Evolutionary conservation across 805 yeast genomes (phyloP).

Genomic region (Kluyveromyces wickerhamii): DNA sequence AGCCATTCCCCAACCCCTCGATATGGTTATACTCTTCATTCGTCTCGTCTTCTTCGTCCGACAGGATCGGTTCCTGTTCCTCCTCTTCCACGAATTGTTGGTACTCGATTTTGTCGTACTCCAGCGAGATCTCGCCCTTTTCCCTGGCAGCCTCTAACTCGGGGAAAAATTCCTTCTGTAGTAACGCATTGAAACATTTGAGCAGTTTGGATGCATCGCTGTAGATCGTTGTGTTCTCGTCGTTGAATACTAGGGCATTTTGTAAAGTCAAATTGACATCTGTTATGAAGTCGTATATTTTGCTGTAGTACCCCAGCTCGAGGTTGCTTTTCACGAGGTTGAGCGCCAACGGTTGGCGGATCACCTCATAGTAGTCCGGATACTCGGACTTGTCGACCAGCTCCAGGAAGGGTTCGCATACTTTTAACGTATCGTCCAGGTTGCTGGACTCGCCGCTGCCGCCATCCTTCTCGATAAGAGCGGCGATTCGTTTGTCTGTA

Average conservation of each 20-base stretch:
- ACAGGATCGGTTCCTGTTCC: constrained; percentile 6
- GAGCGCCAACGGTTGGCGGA: constrained; percentile 69
- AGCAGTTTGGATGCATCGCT: constrained; percentile 61
- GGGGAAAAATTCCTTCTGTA: constrained; percentile 21
- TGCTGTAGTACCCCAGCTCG: constrained; percentile 42
- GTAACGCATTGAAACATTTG: constrained; percentile 37
- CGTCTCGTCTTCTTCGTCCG: constrained; percentile 17
- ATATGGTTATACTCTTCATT: constrained; percentile 24
- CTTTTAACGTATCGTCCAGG: constrained; percentile 25
- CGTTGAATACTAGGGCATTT: constrained; percentile 76
- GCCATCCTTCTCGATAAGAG: constrained; percentile 14
- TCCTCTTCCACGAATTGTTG: constrained; percentile 18
- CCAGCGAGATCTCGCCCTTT: constrained; percentile 26
- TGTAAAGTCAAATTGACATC: constrained; percentile 58
- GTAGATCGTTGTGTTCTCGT: constrained; percentile 60
- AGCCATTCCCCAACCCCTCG: constrained; percentile 29
- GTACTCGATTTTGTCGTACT: constrained; percentile 25
- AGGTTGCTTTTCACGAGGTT: constrained; percentile 47
- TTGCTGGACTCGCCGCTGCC: constrained; percentile 9
- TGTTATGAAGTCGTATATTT: constrained; percentile 50
- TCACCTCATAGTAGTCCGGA: constrained; percentile 73
- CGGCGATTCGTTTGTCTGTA: constrained; percentile 17
- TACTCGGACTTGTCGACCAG: constrained; percentile 62
- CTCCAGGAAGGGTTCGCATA: constrained; percentile 67
- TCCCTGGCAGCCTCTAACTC: constrained; percentile 25